Base-by-base conservation (phyloP, 108 stramenopile genomes). In the Cyclostephanos invisitatus region DNA sequence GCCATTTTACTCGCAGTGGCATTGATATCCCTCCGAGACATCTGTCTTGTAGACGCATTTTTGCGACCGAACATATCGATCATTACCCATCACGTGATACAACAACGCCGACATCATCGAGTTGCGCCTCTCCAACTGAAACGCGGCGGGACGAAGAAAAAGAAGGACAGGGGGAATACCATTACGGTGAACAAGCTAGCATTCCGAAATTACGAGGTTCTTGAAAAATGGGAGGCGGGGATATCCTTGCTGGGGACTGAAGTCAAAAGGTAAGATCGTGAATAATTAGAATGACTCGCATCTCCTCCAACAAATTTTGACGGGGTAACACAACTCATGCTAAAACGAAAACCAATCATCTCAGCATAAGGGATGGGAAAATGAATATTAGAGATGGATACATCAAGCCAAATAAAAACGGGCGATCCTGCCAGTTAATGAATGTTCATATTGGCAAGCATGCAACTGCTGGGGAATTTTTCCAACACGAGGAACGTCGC, bases 371-470 rank as follows among this genome's bases (percentile, higher is more conserved):
- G 29, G 86, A 87, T 68, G 92, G 92, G n/a, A 93, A 91, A 68
- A 87, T 93, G 89, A 93, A 89, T 77, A 77, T 93, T 2, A 75
- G 86, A 61, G 92, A 93, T 77, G 86, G 88, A 10, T 93, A 74
- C 72, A 69, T 88, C 10, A 83, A 84, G 63, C 67, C 83, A 25
- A 72, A 58, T 48, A 87, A 85, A 75, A 75, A 86, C 67, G 88
- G 88, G 35, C 72, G 87, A 17, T 79, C 83, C 3, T 85, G 85
- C 38, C 69, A 77, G 9, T 56, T 93, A 9, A 82, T 81, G 83
- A 93, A 93, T 73, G 88, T 90, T 17, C 92, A 93, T 61, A 93
- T 93, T 68, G 87, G 85, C 9, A 90, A 89, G 73, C 89, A 90
- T 62, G 63, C 80, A 24, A 85, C 78, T 64, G 74, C 85, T 6